A percentile compares a stretch with the other conserved stretches of the same genome.
These are phyloP conservation scores for Scheffersomyces lignicola DNA, from an alignment of 1,139 yeast genomes.

Conservation along the genomic window DNA sequence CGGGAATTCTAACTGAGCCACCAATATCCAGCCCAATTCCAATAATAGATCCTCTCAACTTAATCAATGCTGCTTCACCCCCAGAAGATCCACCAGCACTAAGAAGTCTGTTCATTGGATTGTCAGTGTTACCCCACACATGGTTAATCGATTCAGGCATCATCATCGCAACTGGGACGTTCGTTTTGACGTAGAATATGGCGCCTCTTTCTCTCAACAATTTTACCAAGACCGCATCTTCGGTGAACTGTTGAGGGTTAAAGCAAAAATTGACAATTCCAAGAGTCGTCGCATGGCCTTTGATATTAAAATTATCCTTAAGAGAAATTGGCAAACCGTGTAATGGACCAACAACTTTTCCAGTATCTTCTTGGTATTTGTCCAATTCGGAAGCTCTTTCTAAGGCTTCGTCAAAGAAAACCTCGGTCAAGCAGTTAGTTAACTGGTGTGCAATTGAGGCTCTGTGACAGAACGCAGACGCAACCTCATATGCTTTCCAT, in stretches of 20 bases:
- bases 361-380: constrained; percentile 23
- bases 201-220: constrained; percentile 31
- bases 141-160: constrained; percentile 39
- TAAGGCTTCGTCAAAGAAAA: constrained; percentile 35
- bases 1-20: constrained; percentile 53
- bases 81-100: constrained; percentile 41
- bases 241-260: constrained; percentile 33
- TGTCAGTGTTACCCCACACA: constrained; percentile 32
- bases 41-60: constrained; percentile 41
- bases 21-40: constrained; percentile 63
- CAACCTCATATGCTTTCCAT: constrained; percentile 25
- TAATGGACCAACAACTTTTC: constrained; percentile 28
- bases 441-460: constrained; percentile 50
- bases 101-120: constrained; percentile 31
- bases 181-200: constrained; percentile 34
- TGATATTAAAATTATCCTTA: constrained; percentile 45
- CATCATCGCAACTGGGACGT: constrained; percentile 40
- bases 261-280: constrained; percentile 42
- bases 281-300: constrained; percentile 52
- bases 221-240: constrained; percentile 27
- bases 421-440: constrained; percentile 35
- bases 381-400: constrained; percentile 29
- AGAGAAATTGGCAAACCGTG: constrained; percentile 44
- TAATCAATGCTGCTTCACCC: constrained; percentile 38
- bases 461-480: constrained; percentile 32